These are phyloP conservation scores for Beta lomatogona DNA, from an alignment of 179 eudicot genomes.

Conservation along the genomic window DNA sequence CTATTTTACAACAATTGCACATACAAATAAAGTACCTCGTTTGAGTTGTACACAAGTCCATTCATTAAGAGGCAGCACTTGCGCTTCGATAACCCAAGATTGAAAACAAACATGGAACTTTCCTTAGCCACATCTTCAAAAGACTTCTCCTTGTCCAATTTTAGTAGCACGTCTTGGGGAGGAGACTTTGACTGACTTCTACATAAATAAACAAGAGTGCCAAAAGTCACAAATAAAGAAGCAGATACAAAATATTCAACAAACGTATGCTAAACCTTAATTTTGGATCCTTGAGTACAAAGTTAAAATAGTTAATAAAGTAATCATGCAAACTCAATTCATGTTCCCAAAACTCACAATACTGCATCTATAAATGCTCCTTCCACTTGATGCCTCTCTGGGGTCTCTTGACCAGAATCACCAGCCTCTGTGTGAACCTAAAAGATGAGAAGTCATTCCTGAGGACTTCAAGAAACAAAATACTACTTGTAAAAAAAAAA, in stretches of 20 bases:
- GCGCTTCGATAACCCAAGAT: slow-evolving; percentile 75
- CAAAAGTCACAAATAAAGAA: not conserved
- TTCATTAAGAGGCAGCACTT: slow-evolving; percentile 80
- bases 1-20: not conserved
- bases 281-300: not conserved
- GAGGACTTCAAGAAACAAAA: slow-evolving; percentile 37
- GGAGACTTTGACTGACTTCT: slow-evolving; percentile 79
- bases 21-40: slow-evolving; percentile 57
- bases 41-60: slow-evolving; percentile 80
- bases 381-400: slow-evolving; percentile 81
- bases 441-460: slow-evolving; percentile 17
- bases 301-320: not conserved
- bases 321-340: slow-evolving; percentile 1
- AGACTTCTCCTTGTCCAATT: slow-evolving; percentile 66
- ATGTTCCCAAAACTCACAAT: slow-evolving; percentile 51
- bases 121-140: slow-evolving; percentile 62
- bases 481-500: not conserved
- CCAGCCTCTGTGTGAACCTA: slow-evolving; percentile 52
- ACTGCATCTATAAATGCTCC: slow-evolving; percentile 87
- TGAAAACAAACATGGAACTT: slow-evolving; percentile 79
- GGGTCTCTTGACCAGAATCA: slow-evolving; percentile 63
- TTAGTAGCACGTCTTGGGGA: slow-evolving; percentile 80
- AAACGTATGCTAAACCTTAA: not conserved
- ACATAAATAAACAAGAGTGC: slow-evolving; percentile 6
- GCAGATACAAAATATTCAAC: not conserved